Conservation (phyloP, 352 stramenopile genomes). For the Globisporangium nunn region DNA sequence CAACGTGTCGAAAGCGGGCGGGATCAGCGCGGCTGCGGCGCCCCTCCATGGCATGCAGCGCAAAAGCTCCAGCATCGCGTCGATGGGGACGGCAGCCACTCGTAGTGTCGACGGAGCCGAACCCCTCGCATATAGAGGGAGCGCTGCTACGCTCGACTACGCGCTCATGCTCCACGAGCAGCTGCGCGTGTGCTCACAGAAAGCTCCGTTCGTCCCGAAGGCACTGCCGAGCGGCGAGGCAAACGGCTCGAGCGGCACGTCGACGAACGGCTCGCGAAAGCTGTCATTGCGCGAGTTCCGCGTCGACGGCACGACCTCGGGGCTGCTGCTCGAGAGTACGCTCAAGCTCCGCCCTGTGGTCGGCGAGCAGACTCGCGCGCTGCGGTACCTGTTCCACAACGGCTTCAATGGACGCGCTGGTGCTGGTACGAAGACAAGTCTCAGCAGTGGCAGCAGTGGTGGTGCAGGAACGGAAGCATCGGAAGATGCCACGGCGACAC, state of each 20-base stretch:
- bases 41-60: not conserved
- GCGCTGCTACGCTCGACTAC: slow-evolving; percentile 19
- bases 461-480: not conserved
- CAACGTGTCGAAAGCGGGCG: slow-evolving; percentile 3
- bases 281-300: slow-evolving; percentile 45
- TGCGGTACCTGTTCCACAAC: slow-evolving; percentile 67
- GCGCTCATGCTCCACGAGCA: slow-evolving; percentile 54
- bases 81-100: not conserved
- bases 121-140: not conserved
- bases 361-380: slow-evolving; percentile 41
- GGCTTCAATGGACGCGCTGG: slow-evolving; percentile 10
- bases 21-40: slow-evolving; percentile 7
- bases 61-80: not conserved
- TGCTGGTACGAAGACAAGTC: not conserved
- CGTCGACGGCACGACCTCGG: slow-evolving; percentile 57
- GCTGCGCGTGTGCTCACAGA: slow-evolving; percentile 57
- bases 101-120: not conserved
- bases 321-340: slow-evolving; percentile 63
- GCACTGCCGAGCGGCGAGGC: slow-evolving; percentile 1
- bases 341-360: slow-evolving; percentile 56
- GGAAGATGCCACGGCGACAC: not conserved
- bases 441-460: not conserved
- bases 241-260: not conserved
- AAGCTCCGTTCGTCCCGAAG: slow-evolving; percentile 37
- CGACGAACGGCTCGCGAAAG: slow-evolving; percentile 5